These are phyloP conservation scores for Volvox reticuliferus DNA, from an alignment of 139 green algal genomes.

Conservation along the genomic window DNA sequence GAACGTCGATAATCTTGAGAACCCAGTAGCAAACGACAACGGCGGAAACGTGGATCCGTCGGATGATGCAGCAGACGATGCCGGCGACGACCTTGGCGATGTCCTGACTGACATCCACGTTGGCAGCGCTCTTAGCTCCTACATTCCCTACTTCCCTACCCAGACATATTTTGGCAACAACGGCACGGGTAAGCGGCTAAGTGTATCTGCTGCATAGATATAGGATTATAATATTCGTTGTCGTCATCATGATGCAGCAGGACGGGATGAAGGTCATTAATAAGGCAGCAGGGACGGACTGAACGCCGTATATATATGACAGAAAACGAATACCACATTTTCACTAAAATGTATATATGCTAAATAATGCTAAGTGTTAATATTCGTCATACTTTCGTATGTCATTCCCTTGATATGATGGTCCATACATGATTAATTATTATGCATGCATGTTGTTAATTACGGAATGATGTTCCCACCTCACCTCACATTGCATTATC, in stretches of 20 bases:
- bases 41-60: not conserved
- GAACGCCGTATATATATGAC: too few relatives aligned
- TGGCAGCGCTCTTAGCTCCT: not conserved
- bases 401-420: too few relatives aligned
- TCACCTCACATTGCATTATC: not conserved
- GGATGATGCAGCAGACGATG: not conserved
- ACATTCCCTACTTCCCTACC: not conserved
- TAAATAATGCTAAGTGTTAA: too few relatives aligned
- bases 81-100: not conserved
- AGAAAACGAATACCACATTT: too few relatives aligned
- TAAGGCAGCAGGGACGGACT: too few relatives aligned
- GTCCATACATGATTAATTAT: too few relatives aligned
- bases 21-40: not conserved
- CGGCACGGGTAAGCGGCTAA: not conserved
- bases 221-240: not conserved
- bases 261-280: too few relatives aligned
- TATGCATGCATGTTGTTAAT: not conserved
- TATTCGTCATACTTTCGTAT: too few relatives aligned
- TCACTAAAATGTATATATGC: too few relatives aligned
- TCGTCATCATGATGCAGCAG: not conserved
- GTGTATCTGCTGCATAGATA: not conserved
- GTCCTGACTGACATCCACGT: not conserved
- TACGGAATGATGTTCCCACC: not conserved
- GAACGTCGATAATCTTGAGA: too few relatives aligned
- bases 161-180: not conserved